Evolutionary conservation across 2,329 filamentous ascomycete genomes (phyloP), one percentile per base, ranked within the genome.

Genomic region (Colletotrichum sp.): DNA sequence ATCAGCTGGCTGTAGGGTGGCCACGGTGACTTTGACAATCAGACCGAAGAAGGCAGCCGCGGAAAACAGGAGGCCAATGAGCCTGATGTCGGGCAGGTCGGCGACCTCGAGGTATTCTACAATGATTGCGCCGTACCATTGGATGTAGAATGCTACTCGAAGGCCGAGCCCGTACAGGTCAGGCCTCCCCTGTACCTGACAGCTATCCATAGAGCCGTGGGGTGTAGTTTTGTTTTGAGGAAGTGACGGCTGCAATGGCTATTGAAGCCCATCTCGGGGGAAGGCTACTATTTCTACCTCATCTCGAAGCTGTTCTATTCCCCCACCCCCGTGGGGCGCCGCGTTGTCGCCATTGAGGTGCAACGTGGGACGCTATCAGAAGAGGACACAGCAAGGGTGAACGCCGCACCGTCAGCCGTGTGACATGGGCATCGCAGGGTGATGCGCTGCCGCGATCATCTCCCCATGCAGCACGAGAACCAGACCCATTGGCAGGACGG

Each of bases 81-180:
- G 78, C 4, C 83, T 83, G 25, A 85, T 75, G 61, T 81, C 80
- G 8, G 79, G 52, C 2, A 83, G 77, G 27, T 81, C 76, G 6
- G 79, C 65, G 48, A 81, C 80, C 48, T 82, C 82, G 32, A 83
- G 71, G 66, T 81, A 82, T 68, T 84, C 80, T 15, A 83, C 78
- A 2, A 82, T n/a, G 16, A 83, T 76, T 28, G 80, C 79, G 11
- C 80, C 82, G 52, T 84, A 80, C 84, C 84, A 86, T 74, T 85
- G 83, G 27, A 82, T 68, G 72, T 85, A 85, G 70, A 85, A 83
- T 12, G 81, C 80, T 27, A 80, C 78, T 6, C 84, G 81, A 68
- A 85, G 82, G 57, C 83, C 84, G 22, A 85, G 70, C 8, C 84
- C 84, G 60, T 85, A 85, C 64, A 84, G 78, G 28, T 81, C 82